Base-by-base conservation (phyloP, 305 asterid genomes). In the Rubia tinctorum region DNA sequence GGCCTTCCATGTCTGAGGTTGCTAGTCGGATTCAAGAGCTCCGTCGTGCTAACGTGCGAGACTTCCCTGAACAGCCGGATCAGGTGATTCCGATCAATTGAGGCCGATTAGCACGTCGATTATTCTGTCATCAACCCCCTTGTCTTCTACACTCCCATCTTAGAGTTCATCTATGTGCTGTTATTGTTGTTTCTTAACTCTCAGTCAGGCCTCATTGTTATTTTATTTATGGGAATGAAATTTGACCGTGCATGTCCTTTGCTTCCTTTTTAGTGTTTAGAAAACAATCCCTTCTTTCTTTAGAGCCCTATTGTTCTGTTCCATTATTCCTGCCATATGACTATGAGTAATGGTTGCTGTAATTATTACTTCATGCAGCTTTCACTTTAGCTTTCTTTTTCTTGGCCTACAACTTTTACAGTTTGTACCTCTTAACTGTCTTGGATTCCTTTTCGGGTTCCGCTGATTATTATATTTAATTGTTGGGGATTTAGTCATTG, bases 341-440 rank as follows among this genome's bases (percentile, higher is more conserved):
- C 40, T 90, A 75, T 88, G 84, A 90, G 81, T 82, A 72, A 74
- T 84, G 88, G 93, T 86, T 81, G 89, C 84, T 87, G 96, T 90
- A 89, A 90, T 87, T 89, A 92, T 88, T 86, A 81, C 84, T 79
- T 82, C 80, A 78, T 40, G 84, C 86, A 71, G 34, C 82, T 61
- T 84, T 82, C 77, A 39, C 75, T 66, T 71, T 78, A 74, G 65
- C 85, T 76, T 77, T 78, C 73, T 69, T 83, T 73, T 74, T 77
- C 7, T 73, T 47, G 65, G 49, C 27, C 74, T 72, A 67, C 73
- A 75, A 42, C 78, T 42, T 37, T 37, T 37, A 37, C 30, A 55
- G 74, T 55, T 12, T 55, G 66, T 37, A 55, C 66, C 74, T 42
- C 39, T 53, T 71, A 12, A 34, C 65, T 12, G 66, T 20, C 40